These are phyloP conservation scores for Nepenthes mirabilis DNA, from an alignment of 148 eudicot genomes.

Conservation along the genomic window DNA sequence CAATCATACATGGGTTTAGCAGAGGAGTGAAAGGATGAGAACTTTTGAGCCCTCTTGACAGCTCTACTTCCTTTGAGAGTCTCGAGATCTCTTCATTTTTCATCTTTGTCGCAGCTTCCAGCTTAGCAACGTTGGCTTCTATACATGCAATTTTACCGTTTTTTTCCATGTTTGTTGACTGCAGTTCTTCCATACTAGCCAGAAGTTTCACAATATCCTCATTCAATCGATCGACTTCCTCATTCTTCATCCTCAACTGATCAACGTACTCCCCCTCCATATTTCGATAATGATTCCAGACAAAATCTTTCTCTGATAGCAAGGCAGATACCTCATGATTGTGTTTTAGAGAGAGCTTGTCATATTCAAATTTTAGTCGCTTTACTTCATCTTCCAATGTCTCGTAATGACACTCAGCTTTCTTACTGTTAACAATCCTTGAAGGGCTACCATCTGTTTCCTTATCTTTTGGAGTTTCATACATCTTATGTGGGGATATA, in stretches of 20 bases:
- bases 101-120: constrained; percentile 22
- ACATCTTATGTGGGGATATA: constrained; percentile 9
- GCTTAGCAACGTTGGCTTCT: constrained; percentile 18
- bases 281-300: constrained; percentile 56
- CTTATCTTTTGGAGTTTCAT: constrained; percentile 10
- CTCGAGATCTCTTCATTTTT: constrained; percentile 35
- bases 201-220: neutral
- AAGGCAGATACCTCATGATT: constrained; percentile 43
- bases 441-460: constrained; percentile 7
- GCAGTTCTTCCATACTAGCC: constrained; percentile 34
- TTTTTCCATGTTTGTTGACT: constrained; percentile 36
- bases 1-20: constrained; percentile 23
- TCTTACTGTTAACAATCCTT: constrained; percentile 3
- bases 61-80: constrained; percentile 29
- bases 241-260: constrained; percentile 29
- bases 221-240: constrained; percentile 15
- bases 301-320: constrained; percentile 43
- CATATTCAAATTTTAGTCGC: constrained; percentile 32
- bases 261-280: constrained; percentile 30
- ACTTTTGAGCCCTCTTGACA: constrained; percentile 17
- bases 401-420: constrained; percentile 8
- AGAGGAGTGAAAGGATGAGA: constrained; percentile 23
- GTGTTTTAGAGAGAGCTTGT: constrained; percentile 26
- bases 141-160: constrained; percentile 22
- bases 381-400: constrained; percentile 27